These are phyloP conservation scores for Penicillium sp. DNA, from an alignment of 2,329 filamentous ascomycete species.

Conservation along the genomic window DNA sequence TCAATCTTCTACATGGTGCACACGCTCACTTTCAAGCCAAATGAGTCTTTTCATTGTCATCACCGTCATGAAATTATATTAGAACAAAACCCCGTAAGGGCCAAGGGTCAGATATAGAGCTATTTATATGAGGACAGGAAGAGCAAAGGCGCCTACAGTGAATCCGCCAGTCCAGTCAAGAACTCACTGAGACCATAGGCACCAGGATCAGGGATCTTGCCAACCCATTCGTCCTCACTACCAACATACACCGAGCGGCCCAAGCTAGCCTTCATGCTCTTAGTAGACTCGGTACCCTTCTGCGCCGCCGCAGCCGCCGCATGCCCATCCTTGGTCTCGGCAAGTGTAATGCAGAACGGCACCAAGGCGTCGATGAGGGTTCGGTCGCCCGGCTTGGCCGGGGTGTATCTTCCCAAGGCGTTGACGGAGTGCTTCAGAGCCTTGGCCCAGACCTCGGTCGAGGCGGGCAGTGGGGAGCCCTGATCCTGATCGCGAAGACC, in stretches of 20 bases:
- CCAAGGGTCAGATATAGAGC: constrained; percentile 27
- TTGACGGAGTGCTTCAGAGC: constrained; percentile 74
- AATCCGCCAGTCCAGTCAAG: constrained; percentile 74
- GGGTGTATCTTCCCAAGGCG: constrained; percentile 80
- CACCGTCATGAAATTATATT: constrained; percentile 25
- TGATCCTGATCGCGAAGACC: constrained; percentile 62
- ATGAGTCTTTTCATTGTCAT: constrained; percentile 12
- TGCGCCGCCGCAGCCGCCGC: constrained; percentile 76
- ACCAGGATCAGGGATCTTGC: constrained; percentile 74
- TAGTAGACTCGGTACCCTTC: constrained; percentile 79
- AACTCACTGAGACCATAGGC: constrained; percentile 83
- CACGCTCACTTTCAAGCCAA: neutral
- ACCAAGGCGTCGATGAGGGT: constrained; percentile 88
- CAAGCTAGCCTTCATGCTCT: constrained; percentile 87
- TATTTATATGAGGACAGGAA: constrained; percentile 34
- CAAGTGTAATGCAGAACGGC: constrained; percentile 79
- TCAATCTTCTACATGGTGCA: neutral
- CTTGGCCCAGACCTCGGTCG: constrained; percentile 61
- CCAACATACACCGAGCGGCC: constrained; percentile 84
- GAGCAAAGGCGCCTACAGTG: constrained; percentile 26
- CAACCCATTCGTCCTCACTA: constrained; percentile 65
- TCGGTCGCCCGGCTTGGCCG: constrained; percentile 84
- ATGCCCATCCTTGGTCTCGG: constrained; percentile 66
- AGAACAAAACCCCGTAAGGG: constrained; percentile 11
- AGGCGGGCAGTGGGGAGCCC: constrained; percentile 50